Evolutionary conservation across 2,329 filamentous ascomycete genomes (phyloP).

Genomic region (Trichoderma brevicompactum): DNA sequence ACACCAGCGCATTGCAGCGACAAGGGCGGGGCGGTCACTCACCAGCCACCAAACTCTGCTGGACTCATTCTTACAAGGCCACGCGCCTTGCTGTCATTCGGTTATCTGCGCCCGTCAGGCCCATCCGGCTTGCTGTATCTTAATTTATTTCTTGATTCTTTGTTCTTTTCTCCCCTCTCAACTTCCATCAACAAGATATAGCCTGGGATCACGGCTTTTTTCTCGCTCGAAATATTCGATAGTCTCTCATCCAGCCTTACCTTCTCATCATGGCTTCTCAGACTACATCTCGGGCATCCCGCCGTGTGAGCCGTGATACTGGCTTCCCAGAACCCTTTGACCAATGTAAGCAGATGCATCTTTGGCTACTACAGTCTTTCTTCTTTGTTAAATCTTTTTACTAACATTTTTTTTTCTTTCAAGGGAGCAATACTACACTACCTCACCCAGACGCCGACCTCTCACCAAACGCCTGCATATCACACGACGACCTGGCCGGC

Average conservation of each 20-base stretch:
- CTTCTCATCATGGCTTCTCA: conserved; percentile 11
- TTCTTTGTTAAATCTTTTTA: neutral
- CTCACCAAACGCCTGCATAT: conserved; percentile 60
- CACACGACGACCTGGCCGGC: conserved; percentile 56
- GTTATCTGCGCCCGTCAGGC: conserved; percentile 15
- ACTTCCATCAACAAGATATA: too few relatives aligned
- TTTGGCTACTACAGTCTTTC: neutral
- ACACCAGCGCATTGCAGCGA: neutral
- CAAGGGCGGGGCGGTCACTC: conserved; percentile 21
- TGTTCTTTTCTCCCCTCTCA: neutral
- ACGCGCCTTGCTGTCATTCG: conserved; percentile 22
- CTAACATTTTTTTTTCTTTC: neutral
- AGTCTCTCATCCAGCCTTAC: neutral
- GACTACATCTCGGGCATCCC: conserved; percentile 27
- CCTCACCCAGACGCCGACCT: conserved; percentile 66
- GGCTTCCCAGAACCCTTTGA: conserved; percentile 59
- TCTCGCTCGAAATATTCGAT: neutral
- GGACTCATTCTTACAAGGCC: conserved; percentile 25
- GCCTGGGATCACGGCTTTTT: neutral
- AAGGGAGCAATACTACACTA: conserved; percentile 62
- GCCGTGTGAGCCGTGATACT: conserved; percentile 47
- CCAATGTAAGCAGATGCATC: conserved; percentile 45
- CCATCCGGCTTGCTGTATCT: conserved; percentile 1
- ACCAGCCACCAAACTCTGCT: conserved; percentile 25
- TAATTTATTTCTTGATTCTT: neutral